Percentiles rank a stretch among this genome's conserved stretches.
phyloP scores from a whole-genome alignment of 495 filamentous ascomycete species.

The Hyaloscypha hepaticicola region DNA sequence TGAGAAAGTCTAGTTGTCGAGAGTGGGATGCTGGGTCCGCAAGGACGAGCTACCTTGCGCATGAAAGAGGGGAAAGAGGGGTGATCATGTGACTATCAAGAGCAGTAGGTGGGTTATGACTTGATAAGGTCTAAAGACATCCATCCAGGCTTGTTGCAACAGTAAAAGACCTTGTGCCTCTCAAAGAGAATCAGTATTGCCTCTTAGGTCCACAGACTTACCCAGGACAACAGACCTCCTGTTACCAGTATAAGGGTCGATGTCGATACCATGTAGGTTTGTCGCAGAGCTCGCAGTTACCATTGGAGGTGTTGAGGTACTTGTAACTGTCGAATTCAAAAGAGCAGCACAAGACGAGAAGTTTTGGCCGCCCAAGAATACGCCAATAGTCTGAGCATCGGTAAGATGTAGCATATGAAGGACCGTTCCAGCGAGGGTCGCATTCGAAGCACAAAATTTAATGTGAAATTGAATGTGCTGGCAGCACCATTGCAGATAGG shows the following conservation, averaged over 20 bases:
- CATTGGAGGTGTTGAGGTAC: constrained; percentile 3
- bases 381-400: constrained; percentile 19
- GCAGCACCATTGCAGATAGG: constrained; percentile 16
- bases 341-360: constrained; percentile 14
- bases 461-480: constrained; percentile 21
- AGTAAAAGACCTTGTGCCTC: neutral
- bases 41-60: neutral
- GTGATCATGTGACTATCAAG: too few species aligned
- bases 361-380: constrained; percentile 11
- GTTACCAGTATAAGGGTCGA: neutral
- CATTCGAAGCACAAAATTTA: constrained; percentile 21
- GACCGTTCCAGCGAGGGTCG: neutral
- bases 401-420: constrained; percentile 12
- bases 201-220: neutral
- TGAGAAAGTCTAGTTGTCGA: neutral
- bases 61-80: neutral
- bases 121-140: neutral
- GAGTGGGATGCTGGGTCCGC: neutral
- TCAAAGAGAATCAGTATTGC: neutral
- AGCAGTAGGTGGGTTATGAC: neutral
- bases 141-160: neutral
- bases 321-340: constrained; percentile 1
- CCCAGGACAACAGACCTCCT: neutral
- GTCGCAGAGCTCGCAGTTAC: constrained; percentile 4
- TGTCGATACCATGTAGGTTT: neutral